A percentile compares a stretch with the other conserved stretches of the same genome.
phyloP scores from a whole-genome alignment of 1,139 yeast genomes.

The Hemisphaericaspora xylofermentans region DNA sequence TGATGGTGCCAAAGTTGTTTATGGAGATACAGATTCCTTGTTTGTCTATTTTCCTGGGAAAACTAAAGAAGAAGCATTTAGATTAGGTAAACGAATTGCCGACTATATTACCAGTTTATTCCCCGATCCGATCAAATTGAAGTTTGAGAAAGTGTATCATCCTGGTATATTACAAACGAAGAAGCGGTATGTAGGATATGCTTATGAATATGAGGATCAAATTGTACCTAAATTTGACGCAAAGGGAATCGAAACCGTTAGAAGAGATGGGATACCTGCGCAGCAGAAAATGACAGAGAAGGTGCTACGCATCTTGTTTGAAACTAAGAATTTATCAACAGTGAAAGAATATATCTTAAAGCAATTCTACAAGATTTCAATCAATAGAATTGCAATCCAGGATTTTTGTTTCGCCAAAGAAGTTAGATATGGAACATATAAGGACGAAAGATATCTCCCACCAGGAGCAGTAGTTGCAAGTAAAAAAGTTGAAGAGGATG shows the following conservation, averaged over 20 bases:
- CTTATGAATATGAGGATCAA: conserved; percentile 62
- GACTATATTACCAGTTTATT: conserved; percentile 58
- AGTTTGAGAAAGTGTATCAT: conserved; percentile 90
- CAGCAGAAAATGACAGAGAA: conserved; percentile 81
- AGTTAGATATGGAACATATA: conserved; percentile 81
- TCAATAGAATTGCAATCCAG: conserved; percentile 62
- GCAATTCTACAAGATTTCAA: conserved; percentile 65
- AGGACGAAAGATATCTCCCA: conserved; percentile 69
- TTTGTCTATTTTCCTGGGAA: conserved; percentile 90
- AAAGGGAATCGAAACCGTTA: conserved; percentile 90
- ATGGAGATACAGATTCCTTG: conserved; percentile 94
- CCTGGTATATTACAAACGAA: conserved; percentile 83
- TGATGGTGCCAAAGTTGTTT: conserved; percentile 91
- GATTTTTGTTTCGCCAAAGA: conserved; percentile 94
- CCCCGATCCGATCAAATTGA: conserved; percentile 78
- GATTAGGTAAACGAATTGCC: conserved; percentile 71
- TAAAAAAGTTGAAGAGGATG: conserved; percentile 60
- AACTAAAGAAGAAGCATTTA: conserved; percentile 73
- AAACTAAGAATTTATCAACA: conserved; percentile 64
- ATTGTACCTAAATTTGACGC: conserved; percentile 76
- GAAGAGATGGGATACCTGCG: conserved; percentile 94
- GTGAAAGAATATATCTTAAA: conserved; percentile 64
- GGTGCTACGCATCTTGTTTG: conserved; percentile 65
- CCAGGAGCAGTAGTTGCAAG: conserved; percentile 87
- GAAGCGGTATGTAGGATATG: conserved; percentile 84